Base-by-base conservation (phyloP, 78 protist genomes). In the Thecamonas trahens region DNA sequence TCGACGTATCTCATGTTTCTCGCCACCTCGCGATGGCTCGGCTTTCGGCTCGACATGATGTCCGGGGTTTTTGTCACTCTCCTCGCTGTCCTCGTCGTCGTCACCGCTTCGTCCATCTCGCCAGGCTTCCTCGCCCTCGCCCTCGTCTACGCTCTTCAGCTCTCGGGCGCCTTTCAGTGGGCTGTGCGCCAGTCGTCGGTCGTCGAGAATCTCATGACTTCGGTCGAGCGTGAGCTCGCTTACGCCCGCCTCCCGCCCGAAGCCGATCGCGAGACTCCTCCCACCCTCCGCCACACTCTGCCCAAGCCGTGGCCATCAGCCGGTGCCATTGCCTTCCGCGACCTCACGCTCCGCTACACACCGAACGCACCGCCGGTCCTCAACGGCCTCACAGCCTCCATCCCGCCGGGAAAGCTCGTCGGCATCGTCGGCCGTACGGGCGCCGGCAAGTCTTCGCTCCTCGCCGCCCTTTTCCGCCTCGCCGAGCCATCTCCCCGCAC, bases 371-470 rank as follows among this genome's bases (percentile, higher is more conserved):
- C 26, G 28, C 67, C 57, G 17, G 77, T 74, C 20, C 49, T 66
- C 45, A 64, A n/a, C n/a, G n/a, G n/a, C 61, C 26, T 89, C 38
- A 4, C 9, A 6, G n/a, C 82, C 47, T 39, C 14, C 32, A 31
- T 90, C 14, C 54, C 35, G 3, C 38, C 86, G 5, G 73, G 85
- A 20, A 85, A 75, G 69, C 82, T 78, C 74, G 49, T 91, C 47
- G 99, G 97, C 47, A 64, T 94, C 61, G 91, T 88, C 9, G 99
- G 99, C 17, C 80, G 98, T 38, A 94, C 73, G 50, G 99, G 97
- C 40, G 77, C 93, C 3, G 96, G 98, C 49, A 94, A 92, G 87
- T 67, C 89, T 26, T 53, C 77, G 26, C 50, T 92, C 34, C 54
- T 84, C 8, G 61, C 77, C 0, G 91, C 87, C 11, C 77, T 94